Conservation (phyloP, 2,329 filamentous ascomycete genomes). For the Fusarium phyllophilum region DNA sequence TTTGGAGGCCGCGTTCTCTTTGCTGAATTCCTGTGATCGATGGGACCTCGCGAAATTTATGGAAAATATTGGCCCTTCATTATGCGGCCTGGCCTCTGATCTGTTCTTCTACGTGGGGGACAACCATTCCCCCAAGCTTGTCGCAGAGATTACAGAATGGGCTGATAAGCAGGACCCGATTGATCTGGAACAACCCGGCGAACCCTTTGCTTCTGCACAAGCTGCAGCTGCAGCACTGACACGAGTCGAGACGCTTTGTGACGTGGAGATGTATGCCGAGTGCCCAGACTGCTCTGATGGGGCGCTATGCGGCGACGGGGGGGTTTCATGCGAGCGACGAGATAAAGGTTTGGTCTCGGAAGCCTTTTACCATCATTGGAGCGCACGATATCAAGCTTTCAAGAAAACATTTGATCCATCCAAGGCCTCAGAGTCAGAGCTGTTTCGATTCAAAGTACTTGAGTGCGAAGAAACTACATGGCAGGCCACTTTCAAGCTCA, state of each 20-base stretch:
- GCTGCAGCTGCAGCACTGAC: not conserved
- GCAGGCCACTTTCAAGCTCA: not conserved
- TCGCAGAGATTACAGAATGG: not conserved
- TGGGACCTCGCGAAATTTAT: slow-evolving; percentile 3
- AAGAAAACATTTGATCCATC: not conserved
- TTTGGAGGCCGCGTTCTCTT: not conserved
- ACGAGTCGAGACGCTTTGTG: not conserved
- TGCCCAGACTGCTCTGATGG: not conserved
- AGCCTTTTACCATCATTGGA: slow-evolving; percentile 11
- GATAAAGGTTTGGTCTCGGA: not conserved
- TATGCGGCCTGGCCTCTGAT: slow-evolving; percentile 5
- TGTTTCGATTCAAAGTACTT: not conserved
- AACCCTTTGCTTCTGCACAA: slow-evolving; percentile 5
- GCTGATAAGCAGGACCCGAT: not conserved
- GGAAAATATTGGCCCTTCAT: slow-evolving; percentile 5
- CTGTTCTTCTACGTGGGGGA: slow-evolving; percentile 7
- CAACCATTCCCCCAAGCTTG: not conserved
- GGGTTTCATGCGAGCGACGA: not conserved
- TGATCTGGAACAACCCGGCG: not conserved
- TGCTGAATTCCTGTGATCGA: not conserved
- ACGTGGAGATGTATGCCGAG: not conserved
- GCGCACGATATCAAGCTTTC: not conserved
- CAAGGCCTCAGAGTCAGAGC: not conserved
- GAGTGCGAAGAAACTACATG: slow-evolving; percentile 7
- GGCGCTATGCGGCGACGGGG: not conserved